Conservation (phyloP, 2,329 filamentous ascomycete genomes). For the Aspergillus spinulosporus region DNA sequence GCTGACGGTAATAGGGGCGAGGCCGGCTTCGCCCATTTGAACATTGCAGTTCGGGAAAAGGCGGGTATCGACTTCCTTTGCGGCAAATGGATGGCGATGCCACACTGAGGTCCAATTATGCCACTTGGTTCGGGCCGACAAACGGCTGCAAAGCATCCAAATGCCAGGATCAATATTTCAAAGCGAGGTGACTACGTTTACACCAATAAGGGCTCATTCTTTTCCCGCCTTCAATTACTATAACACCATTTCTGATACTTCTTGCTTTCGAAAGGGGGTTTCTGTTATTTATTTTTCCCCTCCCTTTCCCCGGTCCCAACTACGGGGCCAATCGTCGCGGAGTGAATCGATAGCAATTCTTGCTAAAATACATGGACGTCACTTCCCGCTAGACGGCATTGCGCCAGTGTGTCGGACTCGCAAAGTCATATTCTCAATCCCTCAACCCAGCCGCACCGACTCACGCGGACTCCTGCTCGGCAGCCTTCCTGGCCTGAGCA, state of each 20-base stretch:
- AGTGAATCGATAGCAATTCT: slow-evolving; percentile 20
- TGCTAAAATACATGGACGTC: slow-evolving; percentile 36
- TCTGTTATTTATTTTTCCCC: slow-evolving; percentile 17
- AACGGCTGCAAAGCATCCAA: slow-evolving; percentile 19
- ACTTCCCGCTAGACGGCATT: slow-evolving; percentile 29
- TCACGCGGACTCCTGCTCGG: slow-evolving; percentile 41
- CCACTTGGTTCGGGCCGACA: slow-evolving; percentile 29
- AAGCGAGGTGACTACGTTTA: background rate
- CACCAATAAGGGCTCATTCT: slow-evolving; percentile 21
- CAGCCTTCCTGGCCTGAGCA: slow-evolving; percentile 72
- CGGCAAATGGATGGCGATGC: slow-evolving; percentile 20
- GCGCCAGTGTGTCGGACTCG: slow-evolving; percentile 22
- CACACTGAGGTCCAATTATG: slow-evolving; percentile 11
- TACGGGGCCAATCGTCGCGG: slow-evolving; percentile 11
- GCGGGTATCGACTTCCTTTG: slow-evolving; percentile 27
- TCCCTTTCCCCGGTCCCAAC: slow-evolving; percentile 17
- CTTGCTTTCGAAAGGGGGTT: slow-evolving; percentile 4
- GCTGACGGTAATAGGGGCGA: slow-evolving; percentile 13
- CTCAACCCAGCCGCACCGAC: slow-evolving; percentile 13
- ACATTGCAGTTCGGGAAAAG: slow-evolving; percentile 34
- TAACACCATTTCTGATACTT: background rate
- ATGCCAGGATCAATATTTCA: background rate
- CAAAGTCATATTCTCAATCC: slow-evolving; percentile 16
- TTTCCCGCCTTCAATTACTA: slow-evolving; percentile 15
- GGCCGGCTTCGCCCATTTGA: slow-evolving; percentile 18